Conservation (phyloP, 768 basidiomycete species). For the Lyophyllum atratum region DNA sequence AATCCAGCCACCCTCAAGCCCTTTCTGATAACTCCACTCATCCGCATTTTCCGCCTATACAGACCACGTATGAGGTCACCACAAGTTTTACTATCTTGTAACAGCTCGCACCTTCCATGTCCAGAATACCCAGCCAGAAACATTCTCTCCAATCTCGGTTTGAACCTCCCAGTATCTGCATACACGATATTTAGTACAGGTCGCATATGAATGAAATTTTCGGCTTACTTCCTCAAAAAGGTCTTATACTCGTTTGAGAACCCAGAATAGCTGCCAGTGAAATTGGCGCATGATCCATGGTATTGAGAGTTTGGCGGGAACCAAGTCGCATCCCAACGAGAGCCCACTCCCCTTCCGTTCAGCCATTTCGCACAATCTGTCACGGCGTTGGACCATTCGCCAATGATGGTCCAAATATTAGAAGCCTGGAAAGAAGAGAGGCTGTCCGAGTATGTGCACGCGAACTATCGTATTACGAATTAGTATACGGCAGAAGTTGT, state of each 20-base stretch:
- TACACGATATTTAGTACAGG: neutral
- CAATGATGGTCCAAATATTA: conserved; percentile 74
- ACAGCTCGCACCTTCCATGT: conserved; percentile 66
- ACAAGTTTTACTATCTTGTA: conserved; percentile 1
- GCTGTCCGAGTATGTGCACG: conserved; percentile 51
- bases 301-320: conserved; percentile 42
- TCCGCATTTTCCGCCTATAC: conserved; percentile 63
- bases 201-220: neutral
- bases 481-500: neutral
- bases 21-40: conserved; percentile 78
- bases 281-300: conserved; percentile 63
- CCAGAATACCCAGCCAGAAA: conserved; percentile 77
- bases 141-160: conserved; percentile 69
- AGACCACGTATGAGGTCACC: neutral
- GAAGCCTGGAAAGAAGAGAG: conserved; percentile 47
- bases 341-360: conserved; percentile 73
- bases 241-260: conserved; percentile 67
- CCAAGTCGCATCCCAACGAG: conserved; percentile 67
- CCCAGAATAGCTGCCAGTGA: conserved; percentile 57
- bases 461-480: conserved; percentile 36
- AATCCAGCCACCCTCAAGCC: conserved; percentile 77
- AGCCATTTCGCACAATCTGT: conserved; percentile 82
- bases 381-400: conserved; percentile 77
- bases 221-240: conserved; percentile 58
- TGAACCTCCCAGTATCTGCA: conserved; percentile 82